Conservation (phyloP, 2,329 filamentous ascomycete genomes). For the Bipolaris victoriae region DNA sequence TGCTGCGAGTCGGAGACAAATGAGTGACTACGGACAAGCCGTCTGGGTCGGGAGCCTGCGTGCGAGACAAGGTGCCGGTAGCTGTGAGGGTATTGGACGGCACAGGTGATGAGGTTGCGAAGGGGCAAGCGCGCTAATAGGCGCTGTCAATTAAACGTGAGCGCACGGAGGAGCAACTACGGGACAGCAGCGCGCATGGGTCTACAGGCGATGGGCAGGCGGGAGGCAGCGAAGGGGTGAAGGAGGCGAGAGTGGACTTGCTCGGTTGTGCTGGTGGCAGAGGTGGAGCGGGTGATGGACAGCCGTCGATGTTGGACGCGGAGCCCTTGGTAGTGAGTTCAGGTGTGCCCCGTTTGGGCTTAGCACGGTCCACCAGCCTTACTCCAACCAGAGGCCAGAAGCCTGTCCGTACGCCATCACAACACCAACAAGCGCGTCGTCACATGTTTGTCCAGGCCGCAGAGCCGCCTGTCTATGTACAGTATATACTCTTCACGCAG, state of each 20-base stretch:
- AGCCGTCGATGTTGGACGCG: constrained; percentile 21
- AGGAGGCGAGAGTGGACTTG: constrained; percentile 19
- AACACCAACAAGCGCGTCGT: constrained; percentile 6
- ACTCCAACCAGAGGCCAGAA: neutral
- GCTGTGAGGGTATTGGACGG: constrained; percentile 27
- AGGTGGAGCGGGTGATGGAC: constrained; percentile 22
- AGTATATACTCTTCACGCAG: neutral
- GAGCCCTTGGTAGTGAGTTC: constrained; percentile 21
- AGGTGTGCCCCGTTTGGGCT: constrained; percentile 19
- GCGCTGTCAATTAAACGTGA: constrained; percentile 34
- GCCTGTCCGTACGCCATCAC: constrained; percentile 6
- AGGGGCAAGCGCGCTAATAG: constrained; percentile 38
- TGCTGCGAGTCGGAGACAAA: constrained; percentile 43
- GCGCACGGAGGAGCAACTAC: constrained; percentile 31
- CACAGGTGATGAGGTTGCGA: constrained; percentile 28
- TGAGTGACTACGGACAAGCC: constrained; percentile 55
- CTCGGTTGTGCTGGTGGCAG: constrained; percentile 16
- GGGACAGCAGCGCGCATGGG: constrained; percentile 35
- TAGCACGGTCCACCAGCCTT: constrained; percentile 29
- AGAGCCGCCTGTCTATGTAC: neutral
- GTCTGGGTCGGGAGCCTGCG: constrained; percentile 49
- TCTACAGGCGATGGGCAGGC: constrained; percentile 5
- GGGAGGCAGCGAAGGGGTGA: constrained; percentile 8
- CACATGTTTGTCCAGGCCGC: neutral
- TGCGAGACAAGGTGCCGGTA: constrained; percentile 54